Conservation (phyloP, 2,329 filamentous ascomycete species). For the Aspergillus bombycis region DNA sequence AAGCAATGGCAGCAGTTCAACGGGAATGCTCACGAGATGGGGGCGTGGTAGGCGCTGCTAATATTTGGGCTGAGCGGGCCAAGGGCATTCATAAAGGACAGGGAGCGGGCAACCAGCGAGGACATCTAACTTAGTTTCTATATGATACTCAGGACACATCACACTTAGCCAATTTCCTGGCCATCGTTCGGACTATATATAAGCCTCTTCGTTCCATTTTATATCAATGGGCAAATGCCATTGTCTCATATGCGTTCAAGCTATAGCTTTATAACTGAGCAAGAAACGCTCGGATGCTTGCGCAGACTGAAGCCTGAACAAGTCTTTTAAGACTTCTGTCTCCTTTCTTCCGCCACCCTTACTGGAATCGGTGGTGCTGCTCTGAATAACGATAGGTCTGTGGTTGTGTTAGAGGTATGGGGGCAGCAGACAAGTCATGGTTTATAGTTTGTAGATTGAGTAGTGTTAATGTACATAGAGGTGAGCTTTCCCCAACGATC, state of each 20-base stretch:
- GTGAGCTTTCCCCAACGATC: neutral
- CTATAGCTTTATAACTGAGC: too few relatives aligned
- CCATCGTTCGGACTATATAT: neutral
- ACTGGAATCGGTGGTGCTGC: neutral
- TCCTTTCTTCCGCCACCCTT: neutral
- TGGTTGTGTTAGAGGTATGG: neutral
- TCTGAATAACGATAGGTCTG: neutral
- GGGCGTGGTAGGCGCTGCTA: conserved; percentile 47
- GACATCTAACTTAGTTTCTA: conserved; percentile 1
- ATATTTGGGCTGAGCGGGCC: conserved; percentile 57
- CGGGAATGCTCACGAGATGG: conserved; percentile 52
- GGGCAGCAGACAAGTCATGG: neutral
- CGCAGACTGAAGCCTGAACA: neutral
- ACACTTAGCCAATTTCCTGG: neutral
- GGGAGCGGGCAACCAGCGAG: conserved; percentile 40
- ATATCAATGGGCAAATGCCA: too few relatives aligned
- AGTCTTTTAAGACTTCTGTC: neutral
- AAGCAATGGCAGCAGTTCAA: conserved; percentile 65
- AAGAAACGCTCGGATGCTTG: neutral
- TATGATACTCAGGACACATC: neutral
- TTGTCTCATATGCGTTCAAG: too few relatives aligned
- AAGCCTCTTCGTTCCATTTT: neutral
- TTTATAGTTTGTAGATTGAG: neutral
- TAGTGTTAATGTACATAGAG: neutral
- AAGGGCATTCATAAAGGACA: conserved; percentile 51